phyloP scores from a whole-genome alignment of 1,284 basidiomycete genomes.

The Ustilago tritici region DNA sequence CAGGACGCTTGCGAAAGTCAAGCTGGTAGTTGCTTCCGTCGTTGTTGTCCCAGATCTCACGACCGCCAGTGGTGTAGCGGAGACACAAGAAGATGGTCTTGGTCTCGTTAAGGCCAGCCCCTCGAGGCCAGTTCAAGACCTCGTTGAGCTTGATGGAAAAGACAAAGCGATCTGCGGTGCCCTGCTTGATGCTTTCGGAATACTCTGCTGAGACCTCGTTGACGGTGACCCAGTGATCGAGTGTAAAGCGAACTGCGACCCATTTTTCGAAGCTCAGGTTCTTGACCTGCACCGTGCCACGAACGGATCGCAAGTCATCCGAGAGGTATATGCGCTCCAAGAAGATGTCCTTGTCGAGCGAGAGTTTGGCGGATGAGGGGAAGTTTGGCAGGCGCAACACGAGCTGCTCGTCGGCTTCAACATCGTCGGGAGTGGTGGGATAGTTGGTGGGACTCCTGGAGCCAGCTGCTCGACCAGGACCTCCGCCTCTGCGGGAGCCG shows the following conservation, averaged over 20 bases:
- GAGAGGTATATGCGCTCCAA: conserved; percentile 75
- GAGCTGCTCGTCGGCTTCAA: conserved; percentile 65
- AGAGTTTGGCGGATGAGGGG: conserved; percentile 70
- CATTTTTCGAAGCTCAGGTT: conserved; percentile 90
- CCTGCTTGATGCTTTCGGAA: conserved; percentile 75
- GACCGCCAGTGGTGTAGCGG: conserved; percentile 80
- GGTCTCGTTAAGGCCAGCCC: conserved; percentile 77
- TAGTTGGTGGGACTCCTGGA: conserved; percentile 32
- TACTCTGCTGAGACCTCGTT: conserved; percentile 89
- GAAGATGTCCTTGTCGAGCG: conserved; percentile 72
- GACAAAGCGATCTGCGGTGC: conserved; percentile 75
- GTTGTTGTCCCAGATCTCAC: conserved; percentile 93
- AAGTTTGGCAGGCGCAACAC: conserved; percentile 73
- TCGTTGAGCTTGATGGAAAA: conserved; percentile 74
- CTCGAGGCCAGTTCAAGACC: conserved; percentile 65
- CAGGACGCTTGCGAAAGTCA: conserved; percentile 69
- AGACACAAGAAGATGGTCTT: conserved; percentile 87
- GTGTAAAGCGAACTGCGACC: conserved; percentile 89
- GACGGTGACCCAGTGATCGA: conserved; percentile 94
- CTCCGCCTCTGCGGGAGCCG: conserved; percentile 42
- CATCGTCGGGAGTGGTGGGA: conserved; percentile 26
- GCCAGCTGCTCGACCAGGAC: conserved; percentile 21
- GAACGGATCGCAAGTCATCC: conserved; percentile 75
- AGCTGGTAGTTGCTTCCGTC: conserved; percentile 82
- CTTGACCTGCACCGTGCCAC: conserved; percentile 82